Evolutionary conservation across 1,139 yeast species (phyloP), one percentile per base, ranked within the genome.

Genomic region (Candida dubliniensis): DNA sequence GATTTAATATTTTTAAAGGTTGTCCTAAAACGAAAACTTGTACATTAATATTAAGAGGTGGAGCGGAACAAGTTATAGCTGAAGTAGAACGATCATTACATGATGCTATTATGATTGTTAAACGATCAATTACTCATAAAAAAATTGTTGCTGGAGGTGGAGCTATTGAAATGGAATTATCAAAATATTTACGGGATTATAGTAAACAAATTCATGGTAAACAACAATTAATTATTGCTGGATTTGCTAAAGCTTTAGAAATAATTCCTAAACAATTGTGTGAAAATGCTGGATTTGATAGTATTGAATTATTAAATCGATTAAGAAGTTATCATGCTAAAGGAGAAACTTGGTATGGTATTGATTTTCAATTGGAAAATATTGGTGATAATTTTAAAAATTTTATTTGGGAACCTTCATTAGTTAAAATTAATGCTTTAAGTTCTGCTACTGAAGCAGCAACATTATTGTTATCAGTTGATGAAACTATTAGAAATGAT

Each of bases 361-460:
- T 93, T 50, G 97, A 93, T 67, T 91, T 93, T 71, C 87, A 82
- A 50, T 78, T 81, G 51, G 99, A 90, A 62, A 66, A 76, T 37
- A 86, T 91, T 50, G 91, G 93, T 40, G 84, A 93, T 67, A 93
- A 90, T 63, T 81, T 90, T 74, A 83, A 80, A 47, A 81, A 77
- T 51, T 93, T 89, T 61, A 95, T 93, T 49, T 93, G 99, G 99
- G 99, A 93, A 66, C 99, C 99, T 4, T 84, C 97, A 33, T 77
- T 93, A 58, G 96, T 93, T 43, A 93, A 93, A 70, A 80, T 83
- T 52, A 95, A 93, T 63, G 97, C 99, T n/a, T 71, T 95, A 50
- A 86, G 83, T 61, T 84, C 95, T 55, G 99, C 99, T 24, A 86
- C 96, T n/a, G 99, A 93, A 66, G 99, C 99, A 33, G 96, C 98